These are phyloP conservation scores for Gossypium ekmanianum DNA, from an alignment of 345 rosid species.

Conservation along the genomic window DNA sequence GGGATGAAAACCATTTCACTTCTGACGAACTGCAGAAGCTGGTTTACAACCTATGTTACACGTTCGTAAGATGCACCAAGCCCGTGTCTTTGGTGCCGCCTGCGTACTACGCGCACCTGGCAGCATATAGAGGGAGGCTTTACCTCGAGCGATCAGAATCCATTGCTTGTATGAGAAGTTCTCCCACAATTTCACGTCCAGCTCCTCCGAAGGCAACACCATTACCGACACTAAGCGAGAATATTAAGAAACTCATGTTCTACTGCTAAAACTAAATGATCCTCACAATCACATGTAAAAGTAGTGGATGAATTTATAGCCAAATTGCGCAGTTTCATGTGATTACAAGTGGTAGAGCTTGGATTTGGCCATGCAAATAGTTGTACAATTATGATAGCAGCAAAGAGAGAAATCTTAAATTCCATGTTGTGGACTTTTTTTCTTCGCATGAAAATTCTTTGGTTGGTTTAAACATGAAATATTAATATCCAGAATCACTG, in stretches of 20 bases:
- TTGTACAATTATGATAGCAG: background rate
- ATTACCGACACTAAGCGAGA: constrained; percentile 76
- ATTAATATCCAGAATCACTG: background rate
- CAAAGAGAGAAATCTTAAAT: background rate
- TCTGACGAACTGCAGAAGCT: constrained; percentile 91
- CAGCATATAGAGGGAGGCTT: constrained; percentile 91
- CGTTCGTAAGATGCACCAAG: constrained; percentile 90
- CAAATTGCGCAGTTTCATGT: too few relatives aligned
- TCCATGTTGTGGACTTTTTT: background rate
- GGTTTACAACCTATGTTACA: constrained; percentile 79
- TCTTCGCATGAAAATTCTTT: background rate
- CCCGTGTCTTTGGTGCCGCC: constrained; percentile 92
- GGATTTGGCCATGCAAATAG: background rate
- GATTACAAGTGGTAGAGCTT: too few relatives aligned
- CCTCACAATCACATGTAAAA: background rate
- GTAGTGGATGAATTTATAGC: too few relatives aligned
- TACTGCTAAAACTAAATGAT: constrained; percentile 52
- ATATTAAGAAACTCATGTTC: constrained; percentile 86
- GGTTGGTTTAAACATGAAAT: background rate
- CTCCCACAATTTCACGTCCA: constrained; percentile 49
- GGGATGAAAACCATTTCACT: constrained; percentile 88
- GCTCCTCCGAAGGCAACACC: constrained; percentile 80
- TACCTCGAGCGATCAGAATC: constrained; percentile 77
- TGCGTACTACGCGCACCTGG: constrained; percentile 92
- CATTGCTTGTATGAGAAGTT: constrained; percentile 32